These are phyloP conservation scores for Gracilaria domingensis DNA, from an alignment of 23 red algal genomes.

Conservation along the genomic window DNA sequence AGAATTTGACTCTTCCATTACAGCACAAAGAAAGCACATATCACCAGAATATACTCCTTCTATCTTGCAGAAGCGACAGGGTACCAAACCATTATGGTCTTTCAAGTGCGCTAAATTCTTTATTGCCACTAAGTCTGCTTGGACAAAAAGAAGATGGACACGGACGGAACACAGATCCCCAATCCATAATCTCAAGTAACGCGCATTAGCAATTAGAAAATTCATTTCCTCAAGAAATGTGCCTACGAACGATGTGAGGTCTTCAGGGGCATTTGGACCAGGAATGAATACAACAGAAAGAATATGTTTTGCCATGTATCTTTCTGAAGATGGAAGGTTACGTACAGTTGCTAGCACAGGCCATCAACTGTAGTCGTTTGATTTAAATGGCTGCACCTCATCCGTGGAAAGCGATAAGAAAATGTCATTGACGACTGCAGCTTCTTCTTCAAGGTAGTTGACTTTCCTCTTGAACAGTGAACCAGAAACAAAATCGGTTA, in stretches of 20 bases:
- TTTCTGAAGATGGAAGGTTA: constrained; percentile 7
- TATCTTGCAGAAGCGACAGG: constrained; percentile 19
- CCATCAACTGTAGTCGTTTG: constrained; percentile 12
- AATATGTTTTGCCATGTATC: not conserved
- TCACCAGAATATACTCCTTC: not conserved
- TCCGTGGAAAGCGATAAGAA: constrained; percentile 17
- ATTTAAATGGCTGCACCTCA: constrained; percentile 9
- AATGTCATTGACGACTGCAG: constrained; percentile 29
- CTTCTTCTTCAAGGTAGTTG: not conserved
- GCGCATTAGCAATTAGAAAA: not conserved
- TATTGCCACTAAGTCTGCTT: constrained; percentile 2
- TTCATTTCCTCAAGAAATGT: not conserved
- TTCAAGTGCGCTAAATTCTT: not conserved
- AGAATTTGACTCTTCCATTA: no score
- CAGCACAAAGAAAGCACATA: not conserved
- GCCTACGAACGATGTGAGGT: not conserved
- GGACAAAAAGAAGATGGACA: constrained; percentile 25
- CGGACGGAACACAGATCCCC: not conserved
- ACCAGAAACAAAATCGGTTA: not conserved
- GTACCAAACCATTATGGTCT: constrained; percentile 3
- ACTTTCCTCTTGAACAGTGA: constrained; percentile 10
- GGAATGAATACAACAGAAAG: not conserved
- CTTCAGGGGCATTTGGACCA: constrained; percentile 16
- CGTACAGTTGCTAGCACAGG: constrained; percentile 9
- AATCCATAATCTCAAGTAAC: not conserved